A percentile compares a stretch with the other conserved stretches of the same genome.
Evolutionary conservation across 805 yeast species (phyloP).

Genomic region (Crinitomyces ghanaensis): DNA sequence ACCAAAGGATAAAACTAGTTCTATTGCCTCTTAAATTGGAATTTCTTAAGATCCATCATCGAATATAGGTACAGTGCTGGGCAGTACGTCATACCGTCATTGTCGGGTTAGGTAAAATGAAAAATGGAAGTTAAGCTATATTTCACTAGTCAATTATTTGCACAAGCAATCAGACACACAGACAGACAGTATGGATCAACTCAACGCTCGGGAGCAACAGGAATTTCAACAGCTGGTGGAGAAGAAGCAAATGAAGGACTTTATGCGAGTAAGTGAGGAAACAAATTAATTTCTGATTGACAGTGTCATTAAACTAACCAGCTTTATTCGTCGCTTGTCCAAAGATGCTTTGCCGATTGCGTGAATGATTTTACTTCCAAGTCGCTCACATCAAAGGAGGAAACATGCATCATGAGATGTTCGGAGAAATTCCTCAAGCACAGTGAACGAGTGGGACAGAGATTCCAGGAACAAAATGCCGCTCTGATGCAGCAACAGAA

Average conservation of each 20-base stretch:
- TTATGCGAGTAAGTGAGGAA: constrained; percentile 74
- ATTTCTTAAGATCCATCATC: too few relatives aligned
- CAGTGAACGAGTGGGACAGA: constrained; percentile 94
- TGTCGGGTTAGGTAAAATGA: too few relatives aligned
- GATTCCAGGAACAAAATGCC: constrained; percentile 93
- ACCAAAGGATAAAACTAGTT: too few relatives aligned
- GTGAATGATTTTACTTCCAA: constrained; percentile 96
- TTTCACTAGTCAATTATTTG: too few relatives aligned
- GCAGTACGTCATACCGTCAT: too few relatives aligned
- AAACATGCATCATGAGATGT: constrained; percentile 77
- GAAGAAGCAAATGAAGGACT: constrained; percentile 96
- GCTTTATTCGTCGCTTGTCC: constrained; percentile 85
- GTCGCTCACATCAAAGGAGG: constrained; percentile 75
- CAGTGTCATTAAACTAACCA: constrained; percentile 8
- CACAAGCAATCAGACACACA: not conserved
- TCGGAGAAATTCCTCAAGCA: constrained; percentile 97
- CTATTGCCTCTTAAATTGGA: too few relatives aligned
- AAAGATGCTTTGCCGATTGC: constrained; percentile 95
- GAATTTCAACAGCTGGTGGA: constrained; percentile 92
- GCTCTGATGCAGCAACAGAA: constrained; percentile 16
- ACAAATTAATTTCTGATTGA: not conserved
- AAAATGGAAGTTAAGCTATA: too few relatives aligned
- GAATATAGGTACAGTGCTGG: too few relatives aligned
- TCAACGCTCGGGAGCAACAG: constrained; percentile 92
- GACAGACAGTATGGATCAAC: constrained; percentile 61